Base-by-base conservation (phyloP, 805 yeast genomes). In the Kurtzmaniella cleridarum region DNA sequence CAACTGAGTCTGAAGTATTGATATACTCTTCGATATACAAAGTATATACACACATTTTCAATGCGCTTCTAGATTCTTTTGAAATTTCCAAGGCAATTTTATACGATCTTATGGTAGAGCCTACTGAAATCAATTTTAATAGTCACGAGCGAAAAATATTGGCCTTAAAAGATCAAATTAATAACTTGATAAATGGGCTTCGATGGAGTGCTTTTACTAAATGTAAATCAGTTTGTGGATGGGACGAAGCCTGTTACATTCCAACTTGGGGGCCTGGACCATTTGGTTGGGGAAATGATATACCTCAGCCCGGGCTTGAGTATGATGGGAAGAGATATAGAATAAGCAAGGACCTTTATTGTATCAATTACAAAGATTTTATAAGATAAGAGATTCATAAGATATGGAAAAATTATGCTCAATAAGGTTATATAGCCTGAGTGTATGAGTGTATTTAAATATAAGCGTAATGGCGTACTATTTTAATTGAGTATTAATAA, bases 201-300 rank as follows among this genome's bases (percentile, higher is more conserved):
- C 53, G 60, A 34, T 78, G 79, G 79, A 41, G 73, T 5, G 47
- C 62, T 0, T 64, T 62, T 41, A 70, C 67, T 40, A 45, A 59
- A 32, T 77, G 82, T 51, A 47, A 63, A 0, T 38, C 49, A 2
- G 53, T 48, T 3, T 78, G 84, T 53, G 59, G 47, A 0, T 54
- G 59, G 56, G 69, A 74, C 46, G 78, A 75, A 45, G 49, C 75
- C 2, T 79, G 84, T 45, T 76, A 65, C 40, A 67, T 76, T 12
- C 83, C 83, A 2, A 71, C 80, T 0, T 77, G 83, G 83, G 62
- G 84, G 71, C 83, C 82, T 2, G 59, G 72, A 0, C 80, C 80
- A 3, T 32, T 75, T 17, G 73, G 75, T 1, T 67, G 75, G 71
- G 62, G 62, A 3, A 17, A 23, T 18, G 39, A 35, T 6, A 35